phyloP scores from a whole-genome alignment of 495 filamentous ascomycete genomes.

The Aspergillus kassunensis region DNA sequence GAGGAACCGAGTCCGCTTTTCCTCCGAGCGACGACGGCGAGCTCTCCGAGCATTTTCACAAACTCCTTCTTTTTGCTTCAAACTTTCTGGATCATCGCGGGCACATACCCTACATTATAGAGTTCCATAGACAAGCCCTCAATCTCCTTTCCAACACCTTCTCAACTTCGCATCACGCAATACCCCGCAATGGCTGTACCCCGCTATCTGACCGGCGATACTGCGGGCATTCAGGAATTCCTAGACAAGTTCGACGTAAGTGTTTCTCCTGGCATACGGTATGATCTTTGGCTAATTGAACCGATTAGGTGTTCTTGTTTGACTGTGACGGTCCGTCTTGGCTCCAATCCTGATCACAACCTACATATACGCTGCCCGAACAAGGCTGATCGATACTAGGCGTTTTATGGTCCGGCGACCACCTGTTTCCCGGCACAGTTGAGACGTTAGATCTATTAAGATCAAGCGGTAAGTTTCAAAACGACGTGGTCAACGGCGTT shows the following conservation, averaged over 20 bases:
- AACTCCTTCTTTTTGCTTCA: not conserved
- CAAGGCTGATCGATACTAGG: constrained; percentile 48
- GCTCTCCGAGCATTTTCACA: not conserved
- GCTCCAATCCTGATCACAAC: not conserved
- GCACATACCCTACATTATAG: not conserved
- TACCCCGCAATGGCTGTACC: constrained; percentile 39
- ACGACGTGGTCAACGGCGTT: too few relatives aligned
- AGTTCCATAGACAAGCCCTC: not conserved
- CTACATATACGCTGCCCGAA: not conserved
- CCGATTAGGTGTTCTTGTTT: constrained; percentile 76
- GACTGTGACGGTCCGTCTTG: constrained; percentile 84
- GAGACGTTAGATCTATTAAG: constrained; percentile 81
- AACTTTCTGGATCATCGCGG: not conserved
- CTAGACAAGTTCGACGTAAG: constrained; percentile 87
- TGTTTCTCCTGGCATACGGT: constrained; percentile 14
- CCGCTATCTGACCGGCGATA: constrained; percentile 78
- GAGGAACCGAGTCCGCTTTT: constrained; percentile 2
- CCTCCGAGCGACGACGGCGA: constrained; percentile 7
- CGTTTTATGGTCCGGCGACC: constrained; percentile 93
- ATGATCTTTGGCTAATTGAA: not conserved
- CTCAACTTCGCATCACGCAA: not conserved
- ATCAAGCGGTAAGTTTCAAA: constrained; percentile 63
- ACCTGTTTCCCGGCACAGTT: constrained; percentile 74
- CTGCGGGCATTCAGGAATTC: constrained; percentile 70
- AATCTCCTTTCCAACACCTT: not conserved